Conservation (phyloP, 306 rosid genomes). For the Heteromeles arbutifolia region DNA sequence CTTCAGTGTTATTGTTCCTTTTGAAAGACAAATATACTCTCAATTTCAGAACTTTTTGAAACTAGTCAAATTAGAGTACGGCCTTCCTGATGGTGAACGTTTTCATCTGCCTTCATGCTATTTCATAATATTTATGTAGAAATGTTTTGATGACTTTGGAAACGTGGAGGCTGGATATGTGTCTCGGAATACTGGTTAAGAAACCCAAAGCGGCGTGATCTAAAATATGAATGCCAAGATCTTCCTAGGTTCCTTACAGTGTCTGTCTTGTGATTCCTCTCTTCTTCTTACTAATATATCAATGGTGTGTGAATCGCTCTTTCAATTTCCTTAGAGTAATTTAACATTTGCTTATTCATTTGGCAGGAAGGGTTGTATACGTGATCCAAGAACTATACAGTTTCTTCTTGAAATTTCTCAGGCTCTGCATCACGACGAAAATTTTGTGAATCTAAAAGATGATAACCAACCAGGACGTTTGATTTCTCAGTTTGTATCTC, state of each 20-base stretch:
- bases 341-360: constrained; percentile 27
- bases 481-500: constrained; percentile 64
- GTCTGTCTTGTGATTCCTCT: not conserved
- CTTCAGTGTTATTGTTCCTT: not conserved
- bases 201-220: not conserved
- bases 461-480: constrained; percentile 66
- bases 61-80: not conserved
- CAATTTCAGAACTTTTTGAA: not conserved
- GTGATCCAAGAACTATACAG: constrained; percentile 60
- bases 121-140: not conserved
- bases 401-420: constrained; percentile 76
- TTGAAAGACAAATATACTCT: constrained; percentile 3
- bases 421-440: constrained; percentile 61
- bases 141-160: not conserved
- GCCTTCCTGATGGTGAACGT: no score
- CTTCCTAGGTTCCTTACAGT: not conserved
- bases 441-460: constrained; percentile 52
- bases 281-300: not conserved
- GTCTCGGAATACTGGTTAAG: not conserved
- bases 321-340: constrained; percentile 9
- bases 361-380: constrained; percentile 52
- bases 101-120: not conserved
- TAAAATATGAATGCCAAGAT: not conserved
- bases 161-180: not conserved
- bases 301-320: not conserved